Percentiles rank a stretch among this genome's conserved stretches.
phyloP scores from a whole-genome alignment of 192 early-diverging fungal species.

The Mortierella alpina region DNA sequence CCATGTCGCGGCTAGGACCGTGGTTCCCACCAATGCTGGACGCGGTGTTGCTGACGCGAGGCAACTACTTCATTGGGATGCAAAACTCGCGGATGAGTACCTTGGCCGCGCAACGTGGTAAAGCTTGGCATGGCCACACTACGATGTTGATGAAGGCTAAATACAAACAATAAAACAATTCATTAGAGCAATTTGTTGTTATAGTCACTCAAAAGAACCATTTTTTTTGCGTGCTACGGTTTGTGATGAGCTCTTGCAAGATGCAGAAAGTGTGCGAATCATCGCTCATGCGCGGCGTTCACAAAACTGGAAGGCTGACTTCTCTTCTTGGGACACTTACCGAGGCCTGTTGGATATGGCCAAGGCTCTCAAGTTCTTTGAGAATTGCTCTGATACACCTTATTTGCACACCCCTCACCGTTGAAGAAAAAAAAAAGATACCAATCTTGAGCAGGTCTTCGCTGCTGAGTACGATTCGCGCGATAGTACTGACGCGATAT shows the following conservation, averaged over 20 bases:
- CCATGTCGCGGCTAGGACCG: conserved; percentile 16
- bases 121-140: conserved; percentile 31
- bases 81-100: conserved; percentile 38
- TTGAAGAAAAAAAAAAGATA: too few relatives aligned
- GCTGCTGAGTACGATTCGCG: too few relatives aligned
- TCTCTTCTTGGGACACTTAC: too few relatives aligned
- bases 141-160: conserved; percentile 17
- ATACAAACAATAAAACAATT: not conserved
- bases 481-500: too few relatives aligned
- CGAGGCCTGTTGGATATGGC: too few relatives aligned
- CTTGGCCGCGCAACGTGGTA: conserved; percentile 28
- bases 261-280: not conserved
- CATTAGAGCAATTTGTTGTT: not conserved
- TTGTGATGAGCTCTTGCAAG: not conserved
- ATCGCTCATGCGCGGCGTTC: not conserved
- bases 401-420: too few relatives aligned
- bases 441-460: too few relatives aligned
- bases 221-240: not conserved
- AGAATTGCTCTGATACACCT: too few relatives aligned
- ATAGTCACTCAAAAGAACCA: not conserved
- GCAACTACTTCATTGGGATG: conserved; percentile 47
- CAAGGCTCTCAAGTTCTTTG: too few relatives aligned
- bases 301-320: too few relatives aligned
- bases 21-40: conserved; percentile 45
- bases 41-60: conserved; percentile 42